phyloP scores from a whole-genome alignment of 1,284 basidiomycete species.

The Leucoagaricus sp. region DNA sequence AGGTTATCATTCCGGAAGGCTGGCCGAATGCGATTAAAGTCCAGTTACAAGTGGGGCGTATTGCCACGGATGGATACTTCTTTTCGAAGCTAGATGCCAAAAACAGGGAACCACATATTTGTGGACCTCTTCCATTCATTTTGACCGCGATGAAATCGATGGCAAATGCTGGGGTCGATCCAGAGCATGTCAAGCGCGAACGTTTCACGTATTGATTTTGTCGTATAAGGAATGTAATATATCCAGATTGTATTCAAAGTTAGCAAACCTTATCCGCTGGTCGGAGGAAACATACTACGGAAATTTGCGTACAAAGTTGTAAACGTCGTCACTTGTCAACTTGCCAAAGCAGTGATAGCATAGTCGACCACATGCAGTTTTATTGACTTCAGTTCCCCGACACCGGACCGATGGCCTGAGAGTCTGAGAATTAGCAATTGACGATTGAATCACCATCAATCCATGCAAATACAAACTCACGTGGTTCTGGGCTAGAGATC shows the following conservation, averaged over 20 bases:
- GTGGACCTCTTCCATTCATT: constrained; percentile 41
- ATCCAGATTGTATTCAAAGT: neutral
- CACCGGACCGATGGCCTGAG: too few species aligned
- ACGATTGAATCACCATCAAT: too few species aligned
- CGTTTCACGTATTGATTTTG: constrained; percentile 38
- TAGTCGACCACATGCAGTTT: too few species aligned
- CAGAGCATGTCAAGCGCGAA: constrained; percentile 34
- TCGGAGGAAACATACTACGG: too few species aligned
- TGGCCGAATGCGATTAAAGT: constrained; percentile 22
- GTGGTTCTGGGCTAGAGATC: too few species aligned
- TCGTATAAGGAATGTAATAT: neutral
- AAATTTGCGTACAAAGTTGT: too few species aligned
- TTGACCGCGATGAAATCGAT: constrained; percentile 29
- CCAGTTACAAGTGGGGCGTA: constrained; percentile 26
- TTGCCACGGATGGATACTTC: constrained; percentile 18
- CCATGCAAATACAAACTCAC: too few species aligned
- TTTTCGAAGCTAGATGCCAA: constrained; percentile 24
- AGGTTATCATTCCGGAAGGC: constrained; percentile 2
- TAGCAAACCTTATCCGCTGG: neutral
- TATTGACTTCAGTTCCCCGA: too few species aligned
- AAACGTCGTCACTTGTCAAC: too few species aligned
- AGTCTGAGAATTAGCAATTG: too few species aligned
- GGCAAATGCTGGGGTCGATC: constrained; percentile 28
- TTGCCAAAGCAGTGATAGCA: too few species aligned
- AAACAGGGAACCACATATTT: constrained; percentile 34